A percentile compares a stretch with the other conserved stretches of the same genome.
phyloP scores from a whole-genome alignment of 2,329 filamentous ascomycete species.

The Aspergillus sp. region DNA sequence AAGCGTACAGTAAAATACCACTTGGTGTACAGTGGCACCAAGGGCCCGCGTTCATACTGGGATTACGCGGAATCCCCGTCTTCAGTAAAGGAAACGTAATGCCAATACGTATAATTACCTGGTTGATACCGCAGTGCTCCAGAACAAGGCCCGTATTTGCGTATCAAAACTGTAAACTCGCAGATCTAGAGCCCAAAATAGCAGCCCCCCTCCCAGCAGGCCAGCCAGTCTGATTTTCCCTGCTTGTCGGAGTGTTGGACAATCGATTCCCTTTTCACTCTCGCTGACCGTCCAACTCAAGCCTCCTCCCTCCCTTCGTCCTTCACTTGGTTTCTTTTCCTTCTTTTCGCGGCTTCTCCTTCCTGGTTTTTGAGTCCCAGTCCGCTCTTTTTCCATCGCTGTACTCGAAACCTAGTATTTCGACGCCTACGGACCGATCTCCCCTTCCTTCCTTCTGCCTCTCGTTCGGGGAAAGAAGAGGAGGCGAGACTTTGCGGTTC shows the following conservation, averaged over 20 bases:
- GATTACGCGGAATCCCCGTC: neutral
- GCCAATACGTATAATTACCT: neutral
- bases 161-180: slow-evolving; percentile 15
- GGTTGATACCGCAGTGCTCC: neutral
- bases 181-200: slow-evolving; percentile 31
- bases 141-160: neutral
- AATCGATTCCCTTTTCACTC: slow-evolving; percentile 28
- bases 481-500: slow-evolving; percentile 17
- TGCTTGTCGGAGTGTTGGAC: slow-evolving; percentile 16
- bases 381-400: slow-evolving; percentile 16
- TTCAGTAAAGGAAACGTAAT: neutral
- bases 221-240: slow-evolving; percentile 27
- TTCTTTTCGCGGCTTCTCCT: slow-evolving; percentile 21
- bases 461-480: slow-evolving; percentile 31
- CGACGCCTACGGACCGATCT: slow-evolving; percentile 10
- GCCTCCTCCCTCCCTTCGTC: slow-evolving; percentile 30
- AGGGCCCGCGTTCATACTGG: neutral
- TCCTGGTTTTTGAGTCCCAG: slow-evolving; percentile 11
- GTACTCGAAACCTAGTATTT: slow-evolving; percentile 5
- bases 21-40: neutral
- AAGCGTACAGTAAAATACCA: neutral
- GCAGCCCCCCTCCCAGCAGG: slow-evolving; percentile 19
- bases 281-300: slow-evolving; percentile 23
- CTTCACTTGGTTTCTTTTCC: slow-evolving; percentile 26
- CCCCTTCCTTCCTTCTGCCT: slow-evolving; percentile 27